Base-by-base conservation (phyloP, 2,329 filamentous ascomycete genomes). In the Huntiella abstrusa region DNA sequence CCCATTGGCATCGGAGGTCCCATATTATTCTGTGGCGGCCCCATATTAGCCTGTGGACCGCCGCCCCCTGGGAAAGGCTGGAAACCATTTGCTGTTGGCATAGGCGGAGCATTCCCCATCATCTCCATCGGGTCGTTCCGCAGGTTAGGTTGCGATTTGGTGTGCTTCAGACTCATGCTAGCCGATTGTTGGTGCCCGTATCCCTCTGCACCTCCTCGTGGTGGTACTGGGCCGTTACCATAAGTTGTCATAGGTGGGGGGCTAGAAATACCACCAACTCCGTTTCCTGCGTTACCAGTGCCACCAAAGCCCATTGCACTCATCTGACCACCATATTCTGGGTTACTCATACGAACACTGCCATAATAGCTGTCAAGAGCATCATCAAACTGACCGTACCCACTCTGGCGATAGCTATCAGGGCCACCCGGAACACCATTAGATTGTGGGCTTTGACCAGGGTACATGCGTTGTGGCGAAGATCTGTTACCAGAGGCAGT, bases 101-200 rank as follows among this genome's bases (percentile, higher is more conserved):
- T 62, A 36, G 62, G 65, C 8, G 77, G 75, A 28, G 77, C 60
- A 53, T 83, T 77, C 19, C 64, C 69, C 2, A 73, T 76, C 70
- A 87, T 80, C 55, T 85, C 83, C 17, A 34, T 16, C 53, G 85
- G 85, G 1, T 82, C 75, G 52, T 75, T 69, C 33, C 73, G 67
- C 49, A 81, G 61, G 55, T 81, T 72, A 28, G 78, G 77, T 55
- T 83, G 78, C 8, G 78, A 83, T 52, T 77, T 77, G 12, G 75
- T 73, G 50, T 71, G 69, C 49, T 66, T 71, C 43, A 78, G 58
- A 53, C 73, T 68, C 16, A 68, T 70, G 53, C 61, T 71, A 46
- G 61, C 69, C 50, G 16, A 33, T 17, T 34, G 35, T 43, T 45
- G 41, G 19, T 5, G 34, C 3, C 22, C 22, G 8, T 28, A 28